Evolutionary conservation across 2,329 filamentous ascomycete genomes (phyloP), one percentile per base, ranked within the genome.

Genomic region (Emericellopsis cladophorae): DNA sequence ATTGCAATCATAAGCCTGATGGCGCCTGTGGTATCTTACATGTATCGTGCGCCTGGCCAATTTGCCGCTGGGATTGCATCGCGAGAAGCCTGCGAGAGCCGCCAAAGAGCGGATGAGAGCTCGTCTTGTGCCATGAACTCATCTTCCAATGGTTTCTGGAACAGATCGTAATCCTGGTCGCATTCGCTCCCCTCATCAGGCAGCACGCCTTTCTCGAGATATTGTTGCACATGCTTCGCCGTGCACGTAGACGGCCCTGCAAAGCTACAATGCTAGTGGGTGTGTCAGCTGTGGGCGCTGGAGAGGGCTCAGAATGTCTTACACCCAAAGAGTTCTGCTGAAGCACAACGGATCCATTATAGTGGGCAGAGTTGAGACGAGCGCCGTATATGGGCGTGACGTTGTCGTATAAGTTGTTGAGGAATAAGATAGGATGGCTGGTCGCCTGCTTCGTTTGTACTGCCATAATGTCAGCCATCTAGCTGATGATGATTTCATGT

Each of bases 251-350:
- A 69, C 1, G 66, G 57, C 5, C 64, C 60, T 1, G 68, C 56
- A 5, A 68, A 51, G 12, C 61, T 64, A 7, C 70, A 74, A 45
- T 79, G 75, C 66, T 72, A 37, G 9, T 4, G 29, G 11, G 21
- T 14, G 2, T 22, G 5, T 4, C 5, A 9, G 16, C 14, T 5
- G 32, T 14, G 29, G 24, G 8, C 33, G 12, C n/a, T 32, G 14
- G 16, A 15, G 16, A 22, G 18, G 32, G n/a, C 12, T 22, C 7
- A 4, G 6, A 8, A 10, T 5, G 9, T 54, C 65, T 54, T 57
- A 70, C 68, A 5, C 71, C 71, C 33, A 67, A 73, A 1, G 65
- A 65, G 36, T 72, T 66, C 47, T 72, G 68, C 11, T 65, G 57
- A 22, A 74, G 50, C 6, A 74, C 54, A 1, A 61, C 58, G 0